These are phyloP conservation scores for Aspergillus bertholletiae DNA, from an alignment of 495 filamentous ascomycete species.

Conservation along the genomic window DNA sequence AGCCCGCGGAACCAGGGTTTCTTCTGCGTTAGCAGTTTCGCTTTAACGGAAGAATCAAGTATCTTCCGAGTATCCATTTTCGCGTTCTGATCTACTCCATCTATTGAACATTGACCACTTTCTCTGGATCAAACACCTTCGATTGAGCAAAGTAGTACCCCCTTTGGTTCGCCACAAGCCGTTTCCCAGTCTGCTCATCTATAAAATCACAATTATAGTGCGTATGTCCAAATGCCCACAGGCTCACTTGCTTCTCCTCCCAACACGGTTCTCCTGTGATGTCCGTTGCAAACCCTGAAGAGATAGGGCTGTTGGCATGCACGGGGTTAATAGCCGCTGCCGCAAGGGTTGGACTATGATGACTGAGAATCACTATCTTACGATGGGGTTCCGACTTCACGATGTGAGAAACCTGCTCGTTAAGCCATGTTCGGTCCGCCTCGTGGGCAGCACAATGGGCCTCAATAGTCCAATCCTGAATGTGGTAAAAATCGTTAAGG, in stretches of 20 bases:
- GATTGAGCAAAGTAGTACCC: conserved; percentile 36
- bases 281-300: conserved; percentile 45
- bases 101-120: conserved; percentile 14
- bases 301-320: conserved; percentile 37
- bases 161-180: conserved; percentile 34
- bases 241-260: conserved; percentile 35
- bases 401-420: conserved; percentile 38
- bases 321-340: conserved; percentile 32
- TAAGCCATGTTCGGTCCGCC: conserved; percentile 49
- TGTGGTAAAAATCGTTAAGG: conserved; percentile 50
- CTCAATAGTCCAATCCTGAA: conserved; percentile 43
- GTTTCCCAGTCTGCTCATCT: conserved; percentile 24
- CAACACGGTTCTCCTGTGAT: conserved; percentile 43
- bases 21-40: no score
- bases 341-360: conserved; percentile 46
- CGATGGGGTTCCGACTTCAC: conserved; percentile 27
- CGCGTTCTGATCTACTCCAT: no score
- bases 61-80: no score
- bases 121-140: conserved; percentile 22
- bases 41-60: no score
- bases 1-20: no score
- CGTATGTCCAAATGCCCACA: conserved; percentile 58
- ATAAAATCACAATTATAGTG: conserved; percentile 49
- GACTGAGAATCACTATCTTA: conserved; percentile 48
- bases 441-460: conserved; percentile 36